Percentiles rank a stretch among this genome's conserved stretches.
Conservation (phyloP, 768 basidiomycete genomes). For the Jaapia argillacea region DNA sequence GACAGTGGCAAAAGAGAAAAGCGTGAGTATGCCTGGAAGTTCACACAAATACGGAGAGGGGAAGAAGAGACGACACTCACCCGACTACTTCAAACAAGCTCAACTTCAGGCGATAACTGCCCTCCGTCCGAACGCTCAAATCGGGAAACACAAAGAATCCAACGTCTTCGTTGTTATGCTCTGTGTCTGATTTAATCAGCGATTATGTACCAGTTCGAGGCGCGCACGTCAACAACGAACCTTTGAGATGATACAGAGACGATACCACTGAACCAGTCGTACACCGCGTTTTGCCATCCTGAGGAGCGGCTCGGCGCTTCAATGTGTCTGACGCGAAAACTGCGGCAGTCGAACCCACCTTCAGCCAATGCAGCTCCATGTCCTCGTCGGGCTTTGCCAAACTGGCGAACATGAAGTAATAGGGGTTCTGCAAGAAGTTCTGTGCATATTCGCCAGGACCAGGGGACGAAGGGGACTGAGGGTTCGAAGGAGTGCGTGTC, state of each 20-base stretch:
- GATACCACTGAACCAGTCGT: constrained; percentile 89
- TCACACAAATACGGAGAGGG: not conserved
- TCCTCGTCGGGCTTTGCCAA: constrained; percentile 86
- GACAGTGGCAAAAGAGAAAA: not conserved
- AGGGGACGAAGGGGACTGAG: not conserved
- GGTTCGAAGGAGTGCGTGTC: constrained; percentile 11
- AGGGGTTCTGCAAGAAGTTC: constrained; percentile 75
- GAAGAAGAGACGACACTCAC: constrained; percentile 35
- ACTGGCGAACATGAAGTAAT: constrained; percentile 93
- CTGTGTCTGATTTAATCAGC: constrained; percentile 20
- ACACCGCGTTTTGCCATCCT: constrained; percentile 87
- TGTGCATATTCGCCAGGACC: not conserved
- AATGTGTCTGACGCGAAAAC: not conserved
- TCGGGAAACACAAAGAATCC: constrained; percentile 98
- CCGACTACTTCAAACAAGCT: constrained; percentile 86
- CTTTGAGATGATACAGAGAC: constrained; percentile 85
- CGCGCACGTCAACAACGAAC: constrained; percentile 9
- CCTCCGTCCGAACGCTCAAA: constrained; percentile 85
- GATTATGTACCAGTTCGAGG: not conserved
- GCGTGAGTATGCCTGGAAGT: not conserved
- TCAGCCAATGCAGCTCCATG: constrained; percentile 79
- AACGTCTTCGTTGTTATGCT: constrained; percentile 56
- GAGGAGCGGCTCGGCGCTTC: constrained; percentile 1
- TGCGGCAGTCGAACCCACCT: constrained; percentile 31
- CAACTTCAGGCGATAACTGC: constrained; percentile 70